These are phyloP conservation scores for Elasticomyces elasticus DNA, from an alignment of 495 filamentous ascomycete species.

Conservation along the genomic window DNA sequence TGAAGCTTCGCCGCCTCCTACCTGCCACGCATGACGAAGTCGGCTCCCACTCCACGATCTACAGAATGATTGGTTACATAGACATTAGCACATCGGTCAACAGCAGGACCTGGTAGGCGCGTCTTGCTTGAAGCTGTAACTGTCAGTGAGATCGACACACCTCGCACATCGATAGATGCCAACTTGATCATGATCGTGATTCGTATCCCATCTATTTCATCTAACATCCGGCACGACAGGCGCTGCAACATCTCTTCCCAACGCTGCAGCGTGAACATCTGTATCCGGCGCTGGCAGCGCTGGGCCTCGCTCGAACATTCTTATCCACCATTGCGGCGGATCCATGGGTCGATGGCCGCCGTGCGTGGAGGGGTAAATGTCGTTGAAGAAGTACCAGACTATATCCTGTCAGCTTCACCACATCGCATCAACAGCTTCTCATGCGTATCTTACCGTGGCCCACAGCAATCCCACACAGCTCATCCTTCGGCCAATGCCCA, in stretches of 20 bases:
- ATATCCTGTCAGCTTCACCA: background rate
- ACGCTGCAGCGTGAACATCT: constrained; percentile 19
- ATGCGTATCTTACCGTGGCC: constrained; percentile 53
- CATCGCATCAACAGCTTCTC: background rate
- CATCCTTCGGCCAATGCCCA: constrained; percentile 82
- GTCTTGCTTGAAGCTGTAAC: too few relatives aligned
- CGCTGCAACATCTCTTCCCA: constrained; percentile 20
- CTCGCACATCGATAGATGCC: too few relatives aligned
- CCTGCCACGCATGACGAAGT: too few relatives aligned
- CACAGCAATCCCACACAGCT: constrained; percentile 84
- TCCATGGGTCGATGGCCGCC: constrained; percentile 78
- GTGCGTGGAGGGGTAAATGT: constrained; percentile 88
- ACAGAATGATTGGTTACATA: too few relatives aligned
- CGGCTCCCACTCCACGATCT: too few relatives aligned
- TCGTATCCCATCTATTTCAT: too few relatives aligned
- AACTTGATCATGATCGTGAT: too few relatives aligned
- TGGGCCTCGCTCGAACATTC: constrained; percentile 57
- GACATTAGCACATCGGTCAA: too few relatives aligned
- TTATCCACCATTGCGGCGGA: constrained; percentile 82
- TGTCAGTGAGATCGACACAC: too few relatives aligned
- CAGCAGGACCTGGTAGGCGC: too few relatives aligned
- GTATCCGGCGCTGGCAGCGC: constrained; percentile 6
- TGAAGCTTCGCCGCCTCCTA: too few relatives aligned
- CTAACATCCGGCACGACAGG: constrained; percentile 21
- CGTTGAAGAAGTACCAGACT: constrained; percentile 96